Base-by-base conservation (phyloP, 1,284 basidiomycete genomes). In the Butyriboletus appendiculatus region DNA sequence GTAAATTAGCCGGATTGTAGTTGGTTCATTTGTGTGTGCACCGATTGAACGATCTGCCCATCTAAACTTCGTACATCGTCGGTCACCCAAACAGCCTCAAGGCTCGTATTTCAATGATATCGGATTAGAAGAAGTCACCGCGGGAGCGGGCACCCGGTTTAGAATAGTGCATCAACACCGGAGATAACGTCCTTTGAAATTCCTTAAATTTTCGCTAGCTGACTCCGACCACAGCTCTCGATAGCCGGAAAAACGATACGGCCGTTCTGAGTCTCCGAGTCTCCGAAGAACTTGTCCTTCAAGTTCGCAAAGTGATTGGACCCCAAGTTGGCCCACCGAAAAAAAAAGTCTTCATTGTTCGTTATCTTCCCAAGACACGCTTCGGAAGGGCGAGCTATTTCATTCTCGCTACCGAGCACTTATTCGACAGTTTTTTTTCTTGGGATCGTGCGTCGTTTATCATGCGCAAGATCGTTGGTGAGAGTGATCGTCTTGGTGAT, bases 251-350 rank as follows among this genome's bases (percentile, higher is more conserved):
- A 12, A 28, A 28, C 10, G 10, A 93, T 60, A 92, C 95, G 71
- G 68, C 80, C 2, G 80, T 76, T 1, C 82, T 4, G 28, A 10
- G 10, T 28, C 28, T 28, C 28, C 28, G 10, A 28, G 28, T 99
- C 44, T 66, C 76, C 57, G 97, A 97, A 75, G 96, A 98, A 75
- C 85, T 98, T 57, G 82, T 89, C 16, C 84, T 98, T 39, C 96
- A 98, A 75, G 96, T 99, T 24, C 86, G 96, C 67, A 97, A 96
- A 75, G 89, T 91, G 40, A 98, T 98, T 60, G 95, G 95, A 4
- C 94, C 95, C 3, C n/a, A n/a, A n/a, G n/a, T 98, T 98, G 72
- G 95, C 96, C 0, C 92, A 12, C 96, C 96, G 43, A 26, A 26
- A 26, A 26, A 9, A 84, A 91, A 89, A 76, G 86, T 98, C 66